Evolutionary conservation across 2,329 filamentous ascomycete species (phyloP).

Genomic region (Falciphora oryzae): DNA sequence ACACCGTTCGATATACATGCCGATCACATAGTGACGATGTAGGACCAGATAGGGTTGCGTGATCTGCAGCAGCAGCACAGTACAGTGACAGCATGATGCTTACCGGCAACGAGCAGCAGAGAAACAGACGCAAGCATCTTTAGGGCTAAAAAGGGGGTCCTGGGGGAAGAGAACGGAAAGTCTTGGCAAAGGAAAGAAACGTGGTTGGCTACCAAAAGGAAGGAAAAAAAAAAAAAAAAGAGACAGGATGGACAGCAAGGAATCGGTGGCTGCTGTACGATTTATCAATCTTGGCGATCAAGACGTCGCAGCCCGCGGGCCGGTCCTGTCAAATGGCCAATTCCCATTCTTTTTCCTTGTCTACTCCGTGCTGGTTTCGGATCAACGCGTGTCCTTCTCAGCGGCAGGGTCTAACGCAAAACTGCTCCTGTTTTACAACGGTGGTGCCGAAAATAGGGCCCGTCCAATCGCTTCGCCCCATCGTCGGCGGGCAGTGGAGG

Average conservation of each 20-base stretch:
- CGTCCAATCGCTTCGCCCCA: background rate
- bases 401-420: background rate
- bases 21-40: too few species aligned
- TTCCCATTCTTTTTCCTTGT: too few species aligned
- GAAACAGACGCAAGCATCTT: conserved; percentile 4
- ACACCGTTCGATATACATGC: background rate
- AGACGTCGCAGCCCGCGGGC: too few species aligned
- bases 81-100: background rate
- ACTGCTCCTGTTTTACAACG: background rate
- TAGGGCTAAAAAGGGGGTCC: background rate
- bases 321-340: background rate
- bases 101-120: conserved; percentile 5
- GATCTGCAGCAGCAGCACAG: too few species aligned
- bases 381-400: background rate
- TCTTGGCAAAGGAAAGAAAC: background rate
- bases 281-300: background rate
- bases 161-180: background rate
- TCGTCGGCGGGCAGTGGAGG: too few species aligned
- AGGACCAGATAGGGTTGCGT: too few species aligned
- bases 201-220: background rate
- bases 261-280: background rate
- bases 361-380: background rate
- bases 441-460: background rate
- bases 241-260: background rate
- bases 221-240: background rate